Evolutionary conservation across 139 green algal genomes (phyloP), one percentile per base, ranked within the genome.

Genomic region (Microglena sp.): DNA sequence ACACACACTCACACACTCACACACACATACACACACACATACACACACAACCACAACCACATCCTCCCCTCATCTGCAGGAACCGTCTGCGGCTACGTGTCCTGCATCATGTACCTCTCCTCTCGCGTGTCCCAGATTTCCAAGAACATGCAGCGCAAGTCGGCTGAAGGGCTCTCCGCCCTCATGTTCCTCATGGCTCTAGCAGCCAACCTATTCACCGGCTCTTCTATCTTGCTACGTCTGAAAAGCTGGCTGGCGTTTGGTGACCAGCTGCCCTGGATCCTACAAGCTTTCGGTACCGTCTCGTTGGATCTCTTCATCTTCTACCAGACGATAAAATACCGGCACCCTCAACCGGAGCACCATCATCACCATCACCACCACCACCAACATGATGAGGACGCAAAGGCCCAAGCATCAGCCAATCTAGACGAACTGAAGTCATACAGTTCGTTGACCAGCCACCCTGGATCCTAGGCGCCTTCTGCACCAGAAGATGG

Each of bases 141-240:
- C 26, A 89, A 88, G 64, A 97, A 96, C 74, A 60, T 21, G 31
- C 3, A 15, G 18, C 59, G 59, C 6, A 27, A 64, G 31, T 64
- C 56, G 28, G 56, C 77, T 1, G 88, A 91, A 70, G 89, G 89
- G 0, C 78, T 95, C 35, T 82, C 80, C 21, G 26, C 79, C 8
- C 50, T 62, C 43, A 94, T 95, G 85, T 95, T 96, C 65, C n/a
- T 84, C n/a, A 76, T 79, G 57, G 87, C 89, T 15, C 74, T 91
- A 11, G 57, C 33, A 24, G 89, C 86, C 53, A 95, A 95, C 77
- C 33, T 85, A 33, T 80, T 77, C 32, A 95, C 91, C 32, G 89
- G 86, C 30, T 33, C 64, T 3, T 73, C 73, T 55, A 95, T 97
- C 62, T 54, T 96, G 34, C 57, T 95, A 54, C 74, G 88, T 2